A percentile compares a stretch with the other conserved stretches of the same genome.
These are phyloP conservation scores for Scutellaria barbata DNA, from an alignment of 257 asterid genomes.

Conservation along the genomic window DNA sequence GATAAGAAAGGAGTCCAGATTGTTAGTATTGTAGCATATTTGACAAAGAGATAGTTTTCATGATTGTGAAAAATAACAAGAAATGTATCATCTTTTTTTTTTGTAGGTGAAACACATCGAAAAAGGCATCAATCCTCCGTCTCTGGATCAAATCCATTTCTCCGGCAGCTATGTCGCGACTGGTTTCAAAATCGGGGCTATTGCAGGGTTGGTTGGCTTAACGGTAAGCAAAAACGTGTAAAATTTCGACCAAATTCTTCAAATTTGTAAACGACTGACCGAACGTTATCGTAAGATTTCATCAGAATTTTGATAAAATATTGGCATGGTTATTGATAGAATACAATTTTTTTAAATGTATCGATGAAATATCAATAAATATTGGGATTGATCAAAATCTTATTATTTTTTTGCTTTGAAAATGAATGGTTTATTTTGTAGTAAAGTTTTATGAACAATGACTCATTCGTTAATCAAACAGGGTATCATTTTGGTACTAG, in stretches of 20 bases:
- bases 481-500: too few relatives aligned
- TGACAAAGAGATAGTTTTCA: background rate
- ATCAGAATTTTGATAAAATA: too few relatives aligned
- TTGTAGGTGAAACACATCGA: conserved; percentile 58
- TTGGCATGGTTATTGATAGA: too few relatives aligned
- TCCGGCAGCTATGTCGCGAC: conserved; percentile 54
- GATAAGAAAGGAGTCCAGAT: conserved; percentile 67
- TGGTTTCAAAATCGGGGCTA: conserved; percentile 66
- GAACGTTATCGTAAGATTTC: too few relatives aligned
- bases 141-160: conserved; percentile 56
- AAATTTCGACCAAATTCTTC: background rate
- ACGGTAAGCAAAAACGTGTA: conserved; percentile 47
- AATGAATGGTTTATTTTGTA: too few relatives aligned
- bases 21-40: conserved; percentile 40
- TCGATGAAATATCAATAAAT: too few relatives aligned
- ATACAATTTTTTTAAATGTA: too few relatives aligned
- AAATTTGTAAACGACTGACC: too few relatives aligned
- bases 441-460: too few relatives aligned
- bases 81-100: background rate
- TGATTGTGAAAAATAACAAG: background rate
- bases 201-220: conserved; percentile 66
- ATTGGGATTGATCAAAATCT: too few relatives aligned
- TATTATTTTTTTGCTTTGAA: too few relatives aligned
- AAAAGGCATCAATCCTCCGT: conserved; percentile 64
- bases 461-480: too few relatives aligned